Conservation (phyloP, 1,139 yeast genomes). For the Wickerhamomyces sp. region DNA sequence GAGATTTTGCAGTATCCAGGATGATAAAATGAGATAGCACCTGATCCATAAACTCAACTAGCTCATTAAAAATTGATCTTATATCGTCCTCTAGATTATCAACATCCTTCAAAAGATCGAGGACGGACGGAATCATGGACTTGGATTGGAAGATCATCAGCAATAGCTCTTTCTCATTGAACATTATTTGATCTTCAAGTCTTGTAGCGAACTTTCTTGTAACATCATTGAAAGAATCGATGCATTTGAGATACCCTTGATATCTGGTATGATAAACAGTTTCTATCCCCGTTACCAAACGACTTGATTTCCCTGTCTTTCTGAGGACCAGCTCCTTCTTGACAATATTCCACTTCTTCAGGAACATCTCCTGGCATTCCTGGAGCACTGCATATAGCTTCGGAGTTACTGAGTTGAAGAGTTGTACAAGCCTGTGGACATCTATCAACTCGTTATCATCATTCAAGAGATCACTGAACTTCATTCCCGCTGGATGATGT, state of each 20-base stretch:
- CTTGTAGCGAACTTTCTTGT: constrained; percentile 9
- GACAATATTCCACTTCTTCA: constrained; percentile 4
- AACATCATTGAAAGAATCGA: constrained; percentile 8
- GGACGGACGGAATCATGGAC: constrained; percentile 6
- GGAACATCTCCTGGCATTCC: constrained; percentile 1
- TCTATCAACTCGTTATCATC: constrained; percentile 10
- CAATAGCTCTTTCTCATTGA: constrained; percentile 10
- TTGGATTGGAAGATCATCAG: constrained; percentile 5
- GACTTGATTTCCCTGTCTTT: background rate
- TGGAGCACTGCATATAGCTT: constrained; percentile 4
- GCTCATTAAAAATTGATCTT: constrained; percentile 5
- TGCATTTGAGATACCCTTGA: constrained; percentile 3
- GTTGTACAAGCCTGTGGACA: constrained; percentile 7
- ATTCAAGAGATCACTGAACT: constrained; percentile 7
- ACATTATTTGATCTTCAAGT: constrained; percentile 7
- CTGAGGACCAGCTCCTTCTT: background rate
- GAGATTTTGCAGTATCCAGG: background rate
- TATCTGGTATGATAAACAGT: constrained; percentile 5
- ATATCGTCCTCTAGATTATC: constrained; percentile 12
- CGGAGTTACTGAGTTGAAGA: constrained; percentile 13
- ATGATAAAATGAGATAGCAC: background rate
- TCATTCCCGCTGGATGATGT: too few relatives aligned
- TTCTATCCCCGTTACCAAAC: constrained; percentile 4
- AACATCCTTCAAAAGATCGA: constrained; percentile 11
- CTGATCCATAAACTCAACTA: constrained; percentile 7